Base-by-base conservation (phyloP, 164 flowering plant genomes). In the Vitis rotundifolia region DNA sequence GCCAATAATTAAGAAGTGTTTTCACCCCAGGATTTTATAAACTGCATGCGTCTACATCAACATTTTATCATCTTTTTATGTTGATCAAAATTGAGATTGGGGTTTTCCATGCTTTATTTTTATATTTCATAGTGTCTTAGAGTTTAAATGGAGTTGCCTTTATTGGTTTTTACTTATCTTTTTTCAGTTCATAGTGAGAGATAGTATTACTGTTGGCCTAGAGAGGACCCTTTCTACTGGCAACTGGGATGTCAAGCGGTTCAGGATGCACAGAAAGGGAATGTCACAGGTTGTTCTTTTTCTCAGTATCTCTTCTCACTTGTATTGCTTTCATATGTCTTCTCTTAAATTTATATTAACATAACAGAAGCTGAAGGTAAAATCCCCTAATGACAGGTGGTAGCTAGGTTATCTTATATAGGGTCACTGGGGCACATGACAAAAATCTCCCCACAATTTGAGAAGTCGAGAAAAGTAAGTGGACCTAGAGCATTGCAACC, bases 401-500 rank as follows among this genome's bases (percentile, higher is more conserved):
- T 95, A 7, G 76, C 80, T 6, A 86, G 99, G 83, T 83, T 96
- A 26, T 91, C 99, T 12, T 96, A 81, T 69, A 96, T 96, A 62
- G 92, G 88, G 31, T 70, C 89, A 47, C 49, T 96, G 76, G 98
- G 97, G 60, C 81, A 79, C 73, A 86, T 93, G 92, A 96, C 99
- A 63, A 90, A 80, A 77, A 77, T 96, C 54, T 64, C 75, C 11
- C 98, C 99, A 66, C 99, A 96, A 71, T 93, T 96, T 82, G 98
- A 91, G 80, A 96, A 93, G 78, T 86, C 97, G 0, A 83, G 97
- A 74, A 96, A 96, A 91, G 99, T 96, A 67, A 93, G 98, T 86
- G 99, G 99, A 68, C 99, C 99, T 16, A 87, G 99, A 70, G 97
- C 99, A 10, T 87, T 96, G 86, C 98, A 96, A 69, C 99, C 99